Base-by-base conservation (phyloP, 2,329 filamentous ascomycete genomes). In the Madurella mycetomatis region DNA sequence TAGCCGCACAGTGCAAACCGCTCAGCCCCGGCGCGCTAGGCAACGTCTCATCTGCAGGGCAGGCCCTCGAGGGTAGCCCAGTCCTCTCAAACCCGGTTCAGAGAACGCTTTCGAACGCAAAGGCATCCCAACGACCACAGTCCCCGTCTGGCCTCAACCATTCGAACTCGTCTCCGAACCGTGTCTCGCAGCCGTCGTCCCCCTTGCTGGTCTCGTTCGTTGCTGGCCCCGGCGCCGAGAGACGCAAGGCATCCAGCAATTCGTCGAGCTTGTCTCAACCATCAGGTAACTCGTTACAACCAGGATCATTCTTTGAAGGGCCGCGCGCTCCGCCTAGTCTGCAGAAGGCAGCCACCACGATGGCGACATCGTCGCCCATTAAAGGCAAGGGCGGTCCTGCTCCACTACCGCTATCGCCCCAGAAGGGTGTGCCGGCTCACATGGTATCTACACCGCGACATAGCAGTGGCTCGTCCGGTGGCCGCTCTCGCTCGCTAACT, bases 151-250 rank as follows among this genome's bases (percentile, higher is more conserved):
- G 85, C 17, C 71, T 90, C 25, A 88, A 84, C 62, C 90, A 92
- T 60, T 76, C 86, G 18, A 94, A 88, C 66, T 89, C 92, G 5
- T 96, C 92, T 1, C 92, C 94, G 1, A 96, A 83, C 68, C 84
- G 92, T 61, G 84, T 82, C 4, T 99, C 81, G 1, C 81, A 84
- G 62, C 81, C 94, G 3, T 92, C 89, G 0, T 95, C 90, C 5
- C 94, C 94, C 0, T 76, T 99, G n/a, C 78, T 97, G n/a, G 88
- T 97, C 9, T 95, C 94, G 5, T 99, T 99, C 69, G 90, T 92
- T 56, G 89, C 92, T 12, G 88, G 88, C 5, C 88, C 90, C 62
- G 84, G 86, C 52, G 81, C 84, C 50, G 92, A 97, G 55, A 84
- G 92, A 56, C 84, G 94, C 46, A 99, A 99, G 74, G 90, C 90